A percentile compares a stretch with the other conserved stretches of the same genome.
Conservation (phyloP, 2,329 filamentous ascomycete species). For the Colletotrichum cereale region DNA sequence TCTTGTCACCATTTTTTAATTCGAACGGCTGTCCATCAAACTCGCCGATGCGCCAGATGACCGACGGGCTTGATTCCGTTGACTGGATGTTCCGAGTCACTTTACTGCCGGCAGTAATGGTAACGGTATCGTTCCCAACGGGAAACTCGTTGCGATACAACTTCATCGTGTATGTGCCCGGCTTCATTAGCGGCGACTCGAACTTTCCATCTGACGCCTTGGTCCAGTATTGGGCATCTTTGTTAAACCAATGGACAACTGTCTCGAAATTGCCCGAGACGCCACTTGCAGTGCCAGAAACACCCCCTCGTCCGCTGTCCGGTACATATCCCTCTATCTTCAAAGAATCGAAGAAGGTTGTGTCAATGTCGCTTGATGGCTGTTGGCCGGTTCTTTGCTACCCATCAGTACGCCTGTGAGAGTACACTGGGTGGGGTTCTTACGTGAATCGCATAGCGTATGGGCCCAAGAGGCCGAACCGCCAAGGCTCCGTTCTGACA, state of each 20-base stretch:
- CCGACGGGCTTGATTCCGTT: constrained; percentile 53
- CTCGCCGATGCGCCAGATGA: constrained; percentile 67
- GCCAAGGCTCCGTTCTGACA: constrained; percentile 65
- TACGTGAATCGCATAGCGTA: constrained; percentile 68
- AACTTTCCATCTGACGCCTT: constrained; percentile 62
- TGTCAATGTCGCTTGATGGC: constrained; percentile 57
- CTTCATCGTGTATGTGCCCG: constrained; percentile 70
- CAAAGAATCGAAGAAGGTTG: constrained; percentile 67
- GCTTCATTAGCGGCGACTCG: constrained; percentile 69
- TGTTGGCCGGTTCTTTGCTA: constrained; percentile 58
- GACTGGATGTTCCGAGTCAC: constrained; percentile 61
- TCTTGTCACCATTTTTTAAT: constrained; percentile 69
- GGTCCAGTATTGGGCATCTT: constrained; percentile 68
- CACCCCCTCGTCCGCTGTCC: constrained; percentile 61
- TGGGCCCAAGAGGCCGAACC: constrained; percentile 70
- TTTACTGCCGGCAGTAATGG: constrained; percentile 60
- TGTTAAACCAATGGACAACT: constrained; percentile 71
- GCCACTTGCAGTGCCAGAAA: constrained; percentile 66
- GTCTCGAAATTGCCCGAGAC: constrained; percentile 59
- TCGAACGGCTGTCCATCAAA: constrained; percentile 69
- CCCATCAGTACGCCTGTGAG: not conserved
- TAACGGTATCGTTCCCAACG: constrained; percentile 60
- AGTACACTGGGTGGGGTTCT: not conserved
- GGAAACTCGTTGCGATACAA: constrained; percentile 68
- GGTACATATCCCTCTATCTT: constrained; percentile 66